These are phyloP conservation scores for Globisporangium camurandrum DNA, from an alignment of 352 stramenopile genomes.

Conservation along the genomic window DNA sequence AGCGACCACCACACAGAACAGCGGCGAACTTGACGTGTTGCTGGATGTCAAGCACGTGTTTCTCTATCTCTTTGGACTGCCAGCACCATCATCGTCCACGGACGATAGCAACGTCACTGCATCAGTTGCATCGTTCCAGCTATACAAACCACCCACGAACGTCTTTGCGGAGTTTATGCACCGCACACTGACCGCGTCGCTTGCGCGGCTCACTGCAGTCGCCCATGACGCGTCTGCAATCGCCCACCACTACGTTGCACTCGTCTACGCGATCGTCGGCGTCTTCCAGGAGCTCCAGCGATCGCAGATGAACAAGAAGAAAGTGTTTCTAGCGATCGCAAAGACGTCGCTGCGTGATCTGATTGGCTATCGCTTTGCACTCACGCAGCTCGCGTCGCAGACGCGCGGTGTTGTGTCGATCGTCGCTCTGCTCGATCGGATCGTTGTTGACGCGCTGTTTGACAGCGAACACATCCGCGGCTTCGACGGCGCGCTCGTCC, in stretches of 20 bases:
- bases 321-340: conserved; percentile 73
- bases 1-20: conserved; percentile 1
- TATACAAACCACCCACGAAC: conserved; percentile 77
- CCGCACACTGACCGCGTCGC: conserved; percentile 24
- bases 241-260: conserved; percentile 22
- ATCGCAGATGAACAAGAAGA: conserved; percentile 86
- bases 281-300: conserved; percentile 76
- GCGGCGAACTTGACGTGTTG: conserved; percentile 20
- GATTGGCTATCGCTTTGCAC: conserved; percentile 39
- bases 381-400: conserved; percentile 25
- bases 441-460: conserved; percentile 70
- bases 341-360: conserved; percentile 71
- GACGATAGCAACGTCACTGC: conserved; percentile 1
- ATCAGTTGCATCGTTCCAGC: conserved; percentile 43
- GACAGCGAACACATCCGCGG: conserved; percentile 68
- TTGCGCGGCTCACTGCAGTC: conserved; percentile 6
- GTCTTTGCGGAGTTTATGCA: conserved; percentile 72
- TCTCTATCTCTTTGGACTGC: conserved; percentile 56
- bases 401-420: conserved; percentile 12
- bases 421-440: conserved; percentile 35
- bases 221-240: neutral
- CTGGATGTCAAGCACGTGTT: conserved; percentile 57
- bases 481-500: conserved; percentile 54
- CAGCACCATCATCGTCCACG: neutral
- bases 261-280: conserved; percentile 42